Evolutionary conservation across 345 rosid genomes (phyloP).

Genomic region (Eutrema yunnanense): DNA sequence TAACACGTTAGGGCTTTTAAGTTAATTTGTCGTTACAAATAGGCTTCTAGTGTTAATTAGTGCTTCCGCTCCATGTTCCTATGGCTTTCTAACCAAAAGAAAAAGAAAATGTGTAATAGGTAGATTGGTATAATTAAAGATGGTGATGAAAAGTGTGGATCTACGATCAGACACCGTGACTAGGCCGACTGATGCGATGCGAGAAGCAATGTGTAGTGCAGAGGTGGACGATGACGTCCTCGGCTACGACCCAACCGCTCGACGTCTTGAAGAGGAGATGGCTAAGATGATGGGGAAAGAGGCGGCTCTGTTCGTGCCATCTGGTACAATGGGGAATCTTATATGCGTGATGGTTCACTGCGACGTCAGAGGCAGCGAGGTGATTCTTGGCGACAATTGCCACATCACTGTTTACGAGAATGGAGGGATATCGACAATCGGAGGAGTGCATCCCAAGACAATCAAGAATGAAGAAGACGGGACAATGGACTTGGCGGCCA

Average conservation of each 20-base stretch:
- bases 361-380: conserved; percentile 80
- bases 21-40: neutral
- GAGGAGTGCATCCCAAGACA: conserved; percentile 82
- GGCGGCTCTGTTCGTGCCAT: conserved; percentile 78
- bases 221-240: conserved; percentile 92
- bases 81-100: neutral
- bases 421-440: conserved; percentile 83
- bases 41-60: neutral
- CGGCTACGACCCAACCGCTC: conserved; percentile 63
- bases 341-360: conserved; percentile 89
- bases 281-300: conserved; percentile 77
- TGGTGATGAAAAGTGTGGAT: conserved; percentile 76
- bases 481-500: conserved; percentile 62
- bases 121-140: conserved; percentile 29
- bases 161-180: conserved; percentile 94
- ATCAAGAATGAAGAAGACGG: conserved; percentile 76
- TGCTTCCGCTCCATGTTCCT: neutral
- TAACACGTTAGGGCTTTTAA: neutral
- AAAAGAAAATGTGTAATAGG: neutral
- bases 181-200: conserved; percentile 73
- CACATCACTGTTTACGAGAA: conserved; percentile 84
- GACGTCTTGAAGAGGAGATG: conserved; percentile 64
- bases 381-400: conserved; percentile 73
- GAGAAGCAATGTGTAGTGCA: conserved; percentile 79
- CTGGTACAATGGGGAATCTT: conserved; percentile 98